Conservation (phyloP, 805 yeast genomes). For the Yarrowia deformans region DNA sequence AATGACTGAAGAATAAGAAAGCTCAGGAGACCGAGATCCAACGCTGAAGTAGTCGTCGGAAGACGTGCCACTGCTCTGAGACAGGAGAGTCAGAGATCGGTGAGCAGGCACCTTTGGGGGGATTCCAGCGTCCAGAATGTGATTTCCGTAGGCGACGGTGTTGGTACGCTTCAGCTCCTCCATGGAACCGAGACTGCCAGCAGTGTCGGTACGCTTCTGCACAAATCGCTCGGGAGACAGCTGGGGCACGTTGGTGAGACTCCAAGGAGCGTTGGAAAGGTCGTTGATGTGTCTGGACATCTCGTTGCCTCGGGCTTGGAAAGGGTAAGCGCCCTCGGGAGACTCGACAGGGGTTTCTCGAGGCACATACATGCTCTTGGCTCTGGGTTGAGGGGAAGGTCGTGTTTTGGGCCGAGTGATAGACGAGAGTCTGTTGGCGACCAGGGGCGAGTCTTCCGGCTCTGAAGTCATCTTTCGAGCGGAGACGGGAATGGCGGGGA, state of each 20-base stretch:
- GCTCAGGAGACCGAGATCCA: constrained; percentile 15
- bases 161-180: constrained; percentile 27
- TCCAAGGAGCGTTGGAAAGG: constrained; percentile 12
- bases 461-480: constrained; percentile 30
- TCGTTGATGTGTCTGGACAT: constrained; percentile 20
- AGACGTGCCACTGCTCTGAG: constrained; percentile 27
- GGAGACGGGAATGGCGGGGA: constrained; percentile 25
- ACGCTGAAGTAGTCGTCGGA: constrained; percentile 24
- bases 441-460: constrained; percentile 31
- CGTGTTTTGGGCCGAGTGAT: constrained; percentile 6
- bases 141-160: constrained; percentile 16
- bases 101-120: constrained; percentile 47
- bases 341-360: constrained; percentile 4
- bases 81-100: constrained; percentile 24
- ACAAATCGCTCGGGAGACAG: constrained; percentile 13
- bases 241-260: constrained; percentile 10
- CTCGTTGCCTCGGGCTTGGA: constrained; percentile 23
- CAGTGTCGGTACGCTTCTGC: constrained; percentile 15
- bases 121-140: constrained; percentile 45
- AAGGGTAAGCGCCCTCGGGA: constrained; percentile 2
- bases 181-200: constrained; percentile 19
- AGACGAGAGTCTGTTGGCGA: constrained; percentile 25
- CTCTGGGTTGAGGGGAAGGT: neutral
- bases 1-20: neutral
- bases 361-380: constrained; percentile 34